Evolutionary conservation across 2,329 filamentous ascomycete species (phyloP).

Genomic region (Hymenoscyphus infarciens): DNA sequence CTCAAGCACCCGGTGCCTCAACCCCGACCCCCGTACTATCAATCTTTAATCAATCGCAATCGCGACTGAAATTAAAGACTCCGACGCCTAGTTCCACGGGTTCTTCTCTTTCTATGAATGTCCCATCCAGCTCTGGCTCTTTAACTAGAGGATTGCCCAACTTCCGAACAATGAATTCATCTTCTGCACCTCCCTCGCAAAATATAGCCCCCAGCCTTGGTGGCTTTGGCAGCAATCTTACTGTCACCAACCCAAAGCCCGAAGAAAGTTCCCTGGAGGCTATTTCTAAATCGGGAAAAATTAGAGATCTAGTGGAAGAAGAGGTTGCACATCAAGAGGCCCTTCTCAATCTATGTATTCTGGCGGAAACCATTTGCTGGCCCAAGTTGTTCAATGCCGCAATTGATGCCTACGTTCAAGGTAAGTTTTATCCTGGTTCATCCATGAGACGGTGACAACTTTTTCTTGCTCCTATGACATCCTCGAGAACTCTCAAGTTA

Average conservation of each 20-base stretch:
- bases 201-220: background rate
- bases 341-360: slow-evolving; percentile 18
- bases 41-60: too few species aligned
- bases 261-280: background rate
- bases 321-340: slow-evolving; percentile 13
- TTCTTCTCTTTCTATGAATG: too few species aligned
- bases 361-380: slow-evolving; percentile 21
- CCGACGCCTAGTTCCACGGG: too few species aligned
- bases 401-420: slow-evolving; percentile 16
- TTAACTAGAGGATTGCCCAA: too few species aligned
- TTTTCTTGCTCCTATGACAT: background rate
- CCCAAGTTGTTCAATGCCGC: slow-evolving; percentile 18
- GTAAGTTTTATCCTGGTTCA: background rate
- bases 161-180: background rate
- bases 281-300: slow-evolving; percentile 4
- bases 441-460: background rate
- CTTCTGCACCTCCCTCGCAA: background rate
- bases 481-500: too few species aligned
- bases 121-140: background rate
- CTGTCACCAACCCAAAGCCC: slow-evolving; percentile 1
- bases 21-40: too few species aligned
- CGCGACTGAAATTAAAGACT: too few species aligned
- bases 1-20: too few species aligned
- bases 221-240: slow-evolving; percentile 7
- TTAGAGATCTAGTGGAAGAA: background rate